phyloP scores from a whole-genome alignment of 2,329 filamentous ascomycete species.

The Fusarium proliferatum region DNA sequence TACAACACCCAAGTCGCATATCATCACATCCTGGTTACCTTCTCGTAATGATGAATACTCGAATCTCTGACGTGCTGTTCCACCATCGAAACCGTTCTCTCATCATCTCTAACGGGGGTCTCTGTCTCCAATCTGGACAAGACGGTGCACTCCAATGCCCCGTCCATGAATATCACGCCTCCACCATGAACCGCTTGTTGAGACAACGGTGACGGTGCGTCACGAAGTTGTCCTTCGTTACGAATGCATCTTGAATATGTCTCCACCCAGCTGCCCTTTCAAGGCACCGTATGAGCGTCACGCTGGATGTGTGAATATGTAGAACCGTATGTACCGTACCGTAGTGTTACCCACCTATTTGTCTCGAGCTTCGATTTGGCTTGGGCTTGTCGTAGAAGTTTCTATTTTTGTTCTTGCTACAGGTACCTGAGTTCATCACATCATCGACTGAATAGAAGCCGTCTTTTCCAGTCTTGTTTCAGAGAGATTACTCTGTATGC shows the following conservation, averaged over 20 bases:
- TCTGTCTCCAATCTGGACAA: background rate
- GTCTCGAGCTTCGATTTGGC: conserved; percentile 19
- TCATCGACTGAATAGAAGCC: conserved; percentile 12
- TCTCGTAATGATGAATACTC: background rate
- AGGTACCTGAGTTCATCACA: background rate
- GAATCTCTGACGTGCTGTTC: conserved; percentile 11
- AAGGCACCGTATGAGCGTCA: conserved; percentile 28
- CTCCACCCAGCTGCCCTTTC: conserved; percentile 35
- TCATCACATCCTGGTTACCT: background rate
- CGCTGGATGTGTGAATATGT: background rate
- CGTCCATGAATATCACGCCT: background rate
- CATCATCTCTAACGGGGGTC: conserved; percentile 6
- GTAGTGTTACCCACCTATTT: conserved; percentile 33
- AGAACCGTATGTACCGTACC: background rate
- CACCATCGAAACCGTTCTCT: conserved; percentile 16
- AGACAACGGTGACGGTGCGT: conserved; percentile 27
- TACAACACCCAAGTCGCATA: background rate
- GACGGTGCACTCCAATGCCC: conserved; percentile 1
- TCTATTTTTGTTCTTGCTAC: conserved; percentile 37
- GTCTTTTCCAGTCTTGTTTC: conserved; percentile 21
- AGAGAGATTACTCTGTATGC: conserved; percentile 10
- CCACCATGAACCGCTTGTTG: conserved; percentile 8
- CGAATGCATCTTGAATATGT: conserved; percentile 6
- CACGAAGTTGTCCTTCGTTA: conserved; percentile 22
- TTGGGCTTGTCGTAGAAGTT: conserved; percentile 32